Conservation (phyloP, 768 basidiomycete species). For the Strobilomyces dryophilus region DNA sequence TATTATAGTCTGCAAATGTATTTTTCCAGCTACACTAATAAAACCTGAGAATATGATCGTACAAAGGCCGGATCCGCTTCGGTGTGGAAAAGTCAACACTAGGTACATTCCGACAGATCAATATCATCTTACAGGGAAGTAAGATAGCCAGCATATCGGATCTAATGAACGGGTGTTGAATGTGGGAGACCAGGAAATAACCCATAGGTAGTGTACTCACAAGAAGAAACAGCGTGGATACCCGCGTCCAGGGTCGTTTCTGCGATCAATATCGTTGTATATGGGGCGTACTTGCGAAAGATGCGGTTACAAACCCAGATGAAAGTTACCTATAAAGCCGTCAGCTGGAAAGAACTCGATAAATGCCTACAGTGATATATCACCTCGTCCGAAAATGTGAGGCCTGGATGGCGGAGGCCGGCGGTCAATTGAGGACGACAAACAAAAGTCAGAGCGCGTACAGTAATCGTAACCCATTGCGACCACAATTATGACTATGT, state of each 20-base stretch:
- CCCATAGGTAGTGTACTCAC: not conserved
- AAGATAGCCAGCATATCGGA: not conserved
- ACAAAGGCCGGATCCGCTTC: not conserved
- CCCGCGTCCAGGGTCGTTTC: not conserved
- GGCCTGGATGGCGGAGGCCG: not conserved
- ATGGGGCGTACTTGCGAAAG: not conserved
- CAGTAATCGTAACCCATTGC: constrained; percentile 2
- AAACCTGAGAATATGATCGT: not conserved
- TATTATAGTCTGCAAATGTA: not conserved
- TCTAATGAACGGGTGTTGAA: not conserved
- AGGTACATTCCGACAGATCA: not conserved
- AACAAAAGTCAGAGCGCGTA: not conserved
- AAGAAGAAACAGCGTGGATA: constrained; percentile 1
- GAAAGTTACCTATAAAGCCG: not conserved
- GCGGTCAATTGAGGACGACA: not conserved
- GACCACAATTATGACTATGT: not conserved
- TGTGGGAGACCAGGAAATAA: not conserved
- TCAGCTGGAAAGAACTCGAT: not conserved
- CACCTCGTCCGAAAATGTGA: constrained; percentile 4
- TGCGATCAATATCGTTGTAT: not conserved
- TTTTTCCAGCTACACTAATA: not conserved
- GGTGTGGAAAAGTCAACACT: not conserved
- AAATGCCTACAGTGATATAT: no score
- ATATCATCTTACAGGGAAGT: not conserved
- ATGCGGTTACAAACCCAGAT: constrained; percentile 1